Evolutionary conservation across 2,329 filamentous ascomycete genomes (phyloP).

Genomic region (Pseudocercospora macadamiae): DNA sequence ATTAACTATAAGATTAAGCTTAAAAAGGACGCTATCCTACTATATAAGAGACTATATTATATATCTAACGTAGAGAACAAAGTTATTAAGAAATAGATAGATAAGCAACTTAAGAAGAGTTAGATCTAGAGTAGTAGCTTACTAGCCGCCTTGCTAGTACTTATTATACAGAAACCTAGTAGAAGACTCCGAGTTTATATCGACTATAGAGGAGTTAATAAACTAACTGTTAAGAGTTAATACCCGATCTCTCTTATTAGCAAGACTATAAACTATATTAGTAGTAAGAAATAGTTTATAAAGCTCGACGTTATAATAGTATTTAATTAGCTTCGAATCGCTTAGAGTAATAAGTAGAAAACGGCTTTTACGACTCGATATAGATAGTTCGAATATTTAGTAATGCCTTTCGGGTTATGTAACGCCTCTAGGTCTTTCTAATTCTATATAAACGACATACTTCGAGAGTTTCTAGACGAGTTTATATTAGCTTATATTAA

Average conservation of each 20-base stretch:
- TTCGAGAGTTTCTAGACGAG: background rate
- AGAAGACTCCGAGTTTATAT: background rate
- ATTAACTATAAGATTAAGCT: background rate
- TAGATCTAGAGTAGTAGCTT: too few relatives aligned
- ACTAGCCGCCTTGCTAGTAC: too few relatives aligned
- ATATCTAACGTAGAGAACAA: background rate
- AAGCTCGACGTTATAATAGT: too few relatives aligned
- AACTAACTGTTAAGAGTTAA: background rate
- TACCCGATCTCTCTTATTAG: background rate
- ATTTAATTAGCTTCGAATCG: background rate
- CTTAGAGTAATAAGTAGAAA: too few relatives aligned
- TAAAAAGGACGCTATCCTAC: background rate
- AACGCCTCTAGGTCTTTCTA: too few relatives aligned
- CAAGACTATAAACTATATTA: background rate
- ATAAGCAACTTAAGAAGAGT: background rate
- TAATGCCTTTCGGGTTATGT: background rate
- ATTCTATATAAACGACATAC: too few relatives aligned
- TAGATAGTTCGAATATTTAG: background rate
- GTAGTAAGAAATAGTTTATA: background rate
- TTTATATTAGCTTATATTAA: too few relatives aligned
- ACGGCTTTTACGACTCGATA: background rate
- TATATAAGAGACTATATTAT: background rate
- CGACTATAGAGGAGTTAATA: slow-evolving; percentile 4
- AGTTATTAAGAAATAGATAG: background rate
- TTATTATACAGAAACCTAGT: background rate